Evolutionary conservation across 75 land plant genomes (phyloP), one percentile per base, ranked within the genome.

Genomic region (Picea sitchensis): DNA sequence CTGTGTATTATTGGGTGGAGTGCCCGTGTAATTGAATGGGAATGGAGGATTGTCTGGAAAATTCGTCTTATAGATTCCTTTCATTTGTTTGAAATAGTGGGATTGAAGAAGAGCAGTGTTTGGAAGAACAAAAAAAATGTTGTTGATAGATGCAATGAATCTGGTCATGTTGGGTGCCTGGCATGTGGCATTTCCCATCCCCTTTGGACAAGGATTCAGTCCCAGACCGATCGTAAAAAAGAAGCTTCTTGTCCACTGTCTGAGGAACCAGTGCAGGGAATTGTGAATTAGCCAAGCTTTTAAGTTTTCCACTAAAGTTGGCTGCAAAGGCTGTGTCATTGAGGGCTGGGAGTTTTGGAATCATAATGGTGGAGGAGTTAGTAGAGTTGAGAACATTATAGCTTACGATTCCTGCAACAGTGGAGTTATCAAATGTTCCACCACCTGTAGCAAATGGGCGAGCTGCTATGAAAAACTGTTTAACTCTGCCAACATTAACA

Each of bases 221-320:
- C 84, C 86, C 15, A 85, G 75, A 14, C 89, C 89, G 32, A 90
- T 83, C 3, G 89, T 87, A 79, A 90, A 85, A 67, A 87, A 78
- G 0, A 26, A 90, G 73, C 34, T 83, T 31, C 21, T 78, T 76
- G 79, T 86, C 86, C 38, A 89, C 83, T 47, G 58, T 81, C 18
- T 68, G 0, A 1, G 82, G 79, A 0, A 84, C 75, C 11, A 26
- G 47, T 61, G 57, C 62, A 2, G 87, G 86, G 80, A 78, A 88
- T 75, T 83, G 79, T 0, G 87, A 30, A 3, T 51, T 78, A 15
- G 84, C 82, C 59, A 84, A 65, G 81, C 90, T 88, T 4, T 81
- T 76, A 2, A 89, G 17, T 57, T 84, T 82, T 36, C 51, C 74
- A 47, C 31, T 78, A 59, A 80, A 89, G 9, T 61, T 82, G 38